Evolutionary conservation across 2,329 filamentous ascomycete species (phyloP), one percentile per base, ranked within the genome.

Genomic region (Paraphaeosphaeria minitans): DNA sequence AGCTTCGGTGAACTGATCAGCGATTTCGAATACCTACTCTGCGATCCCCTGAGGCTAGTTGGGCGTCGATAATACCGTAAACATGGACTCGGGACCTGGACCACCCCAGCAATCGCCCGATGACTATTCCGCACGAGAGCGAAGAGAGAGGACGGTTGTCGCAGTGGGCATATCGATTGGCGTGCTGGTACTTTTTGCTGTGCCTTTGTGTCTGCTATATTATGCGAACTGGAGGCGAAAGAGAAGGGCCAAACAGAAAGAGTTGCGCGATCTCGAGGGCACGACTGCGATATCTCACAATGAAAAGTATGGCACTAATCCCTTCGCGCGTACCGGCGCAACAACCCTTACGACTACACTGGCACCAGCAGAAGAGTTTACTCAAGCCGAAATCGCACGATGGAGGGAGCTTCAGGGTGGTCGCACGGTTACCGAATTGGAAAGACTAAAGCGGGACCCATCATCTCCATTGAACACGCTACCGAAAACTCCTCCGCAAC

Each of bases 81-180:
- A 29, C 51, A 53, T 53, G 51, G 51, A 53, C 29, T 24, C 19
- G 51, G 51, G 51, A n/a, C 51, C 31, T 9, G 51, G 51, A 12
- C 51, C 51, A 37, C 51, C 51, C 13, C 39, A 53, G 43, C 53
- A 55, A 31, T 55, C 53, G 31, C 53, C 43, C 5, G 53, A 55
- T 21, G 51, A 35, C 13, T 53, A 53, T 24, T 37, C 41, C 12
- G 41, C 27, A 35, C 45, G 27, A 53, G 53, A 55, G 22, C 48
- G 43, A 43, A n/a, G 45, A n/a, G 43, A 55, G 22, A 48, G 45
- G 35, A 55, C 53, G 9, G 43, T 24, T 39, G 53, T 55, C 19
- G 53, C 53, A 45, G 43, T 41, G 8, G 53, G 53, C 9, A 48
- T 55, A 19, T 33, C 43, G n/a, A n/a, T 55, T 13, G 45, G 53